phyloP scores from a whole-genome alignment of 1,284 basidiomycete genomes.

The Tilletiopsis washingtonensis region DNA sequence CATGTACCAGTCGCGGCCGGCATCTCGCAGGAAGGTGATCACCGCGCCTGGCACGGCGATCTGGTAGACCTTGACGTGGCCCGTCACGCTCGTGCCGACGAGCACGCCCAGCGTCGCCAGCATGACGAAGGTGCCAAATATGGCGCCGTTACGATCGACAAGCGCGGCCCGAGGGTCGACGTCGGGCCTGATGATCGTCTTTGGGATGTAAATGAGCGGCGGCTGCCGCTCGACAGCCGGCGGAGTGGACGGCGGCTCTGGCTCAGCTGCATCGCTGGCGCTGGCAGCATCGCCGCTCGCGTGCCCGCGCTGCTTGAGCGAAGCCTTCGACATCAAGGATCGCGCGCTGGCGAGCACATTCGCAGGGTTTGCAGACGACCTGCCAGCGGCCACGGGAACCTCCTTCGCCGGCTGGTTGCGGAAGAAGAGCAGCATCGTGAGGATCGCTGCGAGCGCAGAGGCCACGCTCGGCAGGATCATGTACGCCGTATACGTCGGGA shows the following conservation, averaged over 20 bases:
- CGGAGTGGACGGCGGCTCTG: not conserved
- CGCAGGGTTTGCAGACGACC: no score
- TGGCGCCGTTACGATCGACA: conserved; percentile 53
- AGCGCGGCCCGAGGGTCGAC: conserved; percentile 52
- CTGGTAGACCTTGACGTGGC: conserved; percentile 55
- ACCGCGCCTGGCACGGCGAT: conserved; percentile 81
- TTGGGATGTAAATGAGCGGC: conserved; percentile 48
- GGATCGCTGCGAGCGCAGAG: conserved; percentile 22
- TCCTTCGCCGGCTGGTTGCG: conserved; percentile 11
- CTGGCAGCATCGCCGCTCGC: not conserved
- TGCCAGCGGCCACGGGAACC: not conserved
- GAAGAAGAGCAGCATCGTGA: conserved; percentile 30
- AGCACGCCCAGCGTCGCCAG: conserved; percentile 55
- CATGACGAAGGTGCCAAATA: conserved; percentile 53
- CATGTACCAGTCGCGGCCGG: conserved; percentile 55
- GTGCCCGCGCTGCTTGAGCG: no score
- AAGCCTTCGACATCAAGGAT: not conserved
- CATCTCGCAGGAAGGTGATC: conserved; percentile 63
- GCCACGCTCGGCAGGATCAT: conserved; percentile 40
- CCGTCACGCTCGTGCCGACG: conserved; percentile 56
- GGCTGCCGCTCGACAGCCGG: not conserved
- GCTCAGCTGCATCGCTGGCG: not conserved
- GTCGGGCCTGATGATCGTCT: conserved; percentile 49
- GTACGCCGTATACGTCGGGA: conserved; percentile 40
- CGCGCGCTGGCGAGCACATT: not conserved